phyloP scores from a whole-genome alignment of 176 grass and related monocot genomes.

The Oryza brachyantha region DNA sequence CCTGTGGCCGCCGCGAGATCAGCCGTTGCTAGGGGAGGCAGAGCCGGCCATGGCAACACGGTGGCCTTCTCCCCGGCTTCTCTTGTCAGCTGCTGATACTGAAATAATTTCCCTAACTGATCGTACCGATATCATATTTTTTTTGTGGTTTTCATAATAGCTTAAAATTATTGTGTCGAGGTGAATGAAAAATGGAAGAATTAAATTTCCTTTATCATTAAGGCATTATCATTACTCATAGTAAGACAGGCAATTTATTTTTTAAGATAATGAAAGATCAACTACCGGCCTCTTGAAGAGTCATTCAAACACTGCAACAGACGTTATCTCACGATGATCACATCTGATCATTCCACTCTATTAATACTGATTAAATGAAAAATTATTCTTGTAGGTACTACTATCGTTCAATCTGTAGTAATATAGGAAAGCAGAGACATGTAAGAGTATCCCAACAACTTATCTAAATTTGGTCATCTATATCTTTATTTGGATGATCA shows the following conservation, averaged over 20 bases:
- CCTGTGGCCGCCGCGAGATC: background rate
- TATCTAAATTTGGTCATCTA: too few species aligned
- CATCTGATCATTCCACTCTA: background rate
- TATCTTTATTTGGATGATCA: too few species aligned
- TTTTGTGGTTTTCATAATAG: background rate
- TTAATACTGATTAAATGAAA: background rate
- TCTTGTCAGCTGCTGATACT: background rate
- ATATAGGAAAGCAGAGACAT: background rate
- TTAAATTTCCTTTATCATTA: too few species aligned
- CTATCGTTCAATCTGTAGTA: background rate
- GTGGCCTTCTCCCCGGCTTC: background rate
- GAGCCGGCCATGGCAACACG: background rate
- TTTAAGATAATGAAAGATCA: too few species aligned
- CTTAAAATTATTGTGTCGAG: too few species aligned
- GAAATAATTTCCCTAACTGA: background rate
- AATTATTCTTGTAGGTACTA: background rate
- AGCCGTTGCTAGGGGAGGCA: background rate
- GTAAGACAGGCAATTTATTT: background rate
- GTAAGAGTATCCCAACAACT: too few species aligned
- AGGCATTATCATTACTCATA: background rate
- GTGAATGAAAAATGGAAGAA: too few species aligned
- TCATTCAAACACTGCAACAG: background rate
- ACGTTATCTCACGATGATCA: too few species aligned
- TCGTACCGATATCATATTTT: background rate
- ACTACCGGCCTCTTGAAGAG: too few species aligned